phyloP scores from a whole-genome alignment of 1,284 basidiomycete genomes.

The Moesziomyces antarcticus region DNA sequence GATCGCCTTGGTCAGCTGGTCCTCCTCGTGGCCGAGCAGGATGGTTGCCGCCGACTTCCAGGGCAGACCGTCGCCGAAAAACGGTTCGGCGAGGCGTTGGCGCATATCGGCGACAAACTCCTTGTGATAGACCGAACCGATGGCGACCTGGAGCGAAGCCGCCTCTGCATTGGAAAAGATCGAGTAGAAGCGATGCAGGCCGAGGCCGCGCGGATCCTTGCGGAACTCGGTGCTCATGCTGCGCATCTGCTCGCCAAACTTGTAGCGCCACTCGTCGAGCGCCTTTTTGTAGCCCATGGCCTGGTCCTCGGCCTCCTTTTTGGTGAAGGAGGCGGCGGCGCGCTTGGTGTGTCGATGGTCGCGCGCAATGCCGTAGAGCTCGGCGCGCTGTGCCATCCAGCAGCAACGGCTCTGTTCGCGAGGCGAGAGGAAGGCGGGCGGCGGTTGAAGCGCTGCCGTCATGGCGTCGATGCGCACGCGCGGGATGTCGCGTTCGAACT shows the following conservation, averaged over 20 bases:
- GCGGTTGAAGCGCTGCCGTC: slow-evolving; percentile 25
- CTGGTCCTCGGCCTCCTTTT: slow-evolving; percentile 40
- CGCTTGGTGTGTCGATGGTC: slow-evolving; percentile 40
- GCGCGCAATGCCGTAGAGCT: slow-evolving; percentile 35
- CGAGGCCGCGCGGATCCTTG: slow-evolving; percentile 36
- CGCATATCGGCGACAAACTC: slow-evolving; percentile 44
- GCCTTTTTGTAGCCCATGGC: slow-evolving; percentile 30
- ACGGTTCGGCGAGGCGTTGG: slow-evolving; percentile 28
- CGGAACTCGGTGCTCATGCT: slow-evolving; percentile 35
- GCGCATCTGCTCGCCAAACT: slow-evolving; percentile 49
- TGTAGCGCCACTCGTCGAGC: slow-evolving; percentile 44
- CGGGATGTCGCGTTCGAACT: slow-evolving; percentile 32
- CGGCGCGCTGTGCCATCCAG: slow-evolving; percentile 46
- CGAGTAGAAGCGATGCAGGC: slow-evolving; percentile 41
- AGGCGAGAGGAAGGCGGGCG: slow-evolving; percentile 29
- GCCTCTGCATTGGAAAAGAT: slow-evolving; percentile 43
- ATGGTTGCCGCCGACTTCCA: slow-evolving; percentile 39
- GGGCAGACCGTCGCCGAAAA: slow-evolving; percentile 20
- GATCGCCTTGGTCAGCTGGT: slow-evolving; percentile 30
- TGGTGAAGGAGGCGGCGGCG: slow-evolving; percentile 21
- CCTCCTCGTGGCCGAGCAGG: slow-evolving; percentile 34
- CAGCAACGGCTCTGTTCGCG: slow-evolving; percentile 44
- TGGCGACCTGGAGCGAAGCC: slow-evolving; percentile 24
- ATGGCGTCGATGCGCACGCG: slow-evolving; percentile 15
- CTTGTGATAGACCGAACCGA: slow-evolving; percentile 41